These are phyloP conservation scores for Dunaliella sp. DNA, from an alignment of 139 green algal species.

Conservation along the genomic window DNA sequence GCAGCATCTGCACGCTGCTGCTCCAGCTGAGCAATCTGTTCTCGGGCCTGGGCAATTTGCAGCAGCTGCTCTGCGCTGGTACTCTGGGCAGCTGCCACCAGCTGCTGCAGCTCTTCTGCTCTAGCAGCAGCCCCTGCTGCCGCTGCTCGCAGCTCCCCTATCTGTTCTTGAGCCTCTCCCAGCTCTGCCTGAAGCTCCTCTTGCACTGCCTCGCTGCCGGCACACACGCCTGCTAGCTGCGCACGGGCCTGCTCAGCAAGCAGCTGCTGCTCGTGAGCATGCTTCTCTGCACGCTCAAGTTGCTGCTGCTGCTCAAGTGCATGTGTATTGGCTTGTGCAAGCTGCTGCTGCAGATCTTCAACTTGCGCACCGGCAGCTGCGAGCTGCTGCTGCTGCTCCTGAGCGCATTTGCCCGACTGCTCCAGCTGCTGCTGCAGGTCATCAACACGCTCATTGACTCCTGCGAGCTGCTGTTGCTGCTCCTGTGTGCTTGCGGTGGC, in stretches of 20 bases:
- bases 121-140: background rate
- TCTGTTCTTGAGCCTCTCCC: background rate
- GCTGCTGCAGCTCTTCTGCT: background rate
- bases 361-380: too few relatives aligned
- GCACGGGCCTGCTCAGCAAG: too few relatives aligned
- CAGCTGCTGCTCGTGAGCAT: too few relatives aligned
- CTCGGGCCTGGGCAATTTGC: background rate
- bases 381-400: too few relatives aligned
- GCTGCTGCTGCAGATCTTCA: too few relatives aligned
- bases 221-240: background rate
- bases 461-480: background rate
- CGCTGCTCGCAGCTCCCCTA: background rate
- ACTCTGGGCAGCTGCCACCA: background rate
- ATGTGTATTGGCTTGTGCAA: too few relatives aligned
- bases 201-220: background rate
- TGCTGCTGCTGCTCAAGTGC: too few relatives aligned
- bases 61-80: background rate
- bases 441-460: too few relatives aligned
- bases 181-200: background rate
- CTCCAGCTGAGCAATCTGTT: background rate
- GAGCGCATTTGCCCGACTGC: too few relatives aligned
- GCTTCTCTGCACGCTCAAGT: too few relatives aligned
- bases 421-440: too few relatives aligned
- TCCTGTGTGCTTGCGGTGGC: background rate
- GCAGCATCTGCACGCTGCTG: background rate